Evolutionary conservation across 1,139 yeast genomes (phyloP), one percentile per base, ranked within the genome.

Genomic region (Eremothecium gossypii): DNA sequence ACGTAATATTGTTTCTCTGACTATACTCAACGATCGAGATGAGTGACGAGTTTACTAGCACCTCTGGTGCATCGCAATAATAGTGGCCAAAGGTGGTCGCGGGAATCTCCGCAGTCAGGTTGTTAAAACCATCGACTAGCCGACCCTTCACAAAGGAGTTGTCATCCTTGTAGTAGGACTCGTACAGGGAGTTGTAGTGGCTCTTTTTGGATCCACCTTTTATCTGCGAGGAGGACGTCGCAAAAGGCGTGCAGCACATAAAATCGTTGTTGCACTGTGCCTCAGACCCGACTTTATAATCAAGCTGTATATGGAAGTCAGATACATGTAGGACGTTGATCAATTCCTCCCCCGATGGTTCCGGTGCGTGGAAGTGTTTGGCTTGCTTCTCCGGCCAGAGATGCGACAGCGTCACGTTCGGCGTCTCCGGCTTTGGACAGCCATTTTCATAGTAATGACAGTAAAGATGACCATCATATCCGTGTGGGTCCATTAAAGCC

Each of bases 271-370:
- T 60, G 60, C 86, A 79, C 53, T 79, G 77, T 11, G 76, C 75
- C 55, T 79, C 85, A 4, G 77, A 57, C 14, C 83, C 83, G 11
- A 73, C 66, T 2, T 68, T 59, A 58, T 77, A 80, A 46, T 77
- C 71, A 42, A 72, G 61, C 54, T 78, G 76, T 39, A 77, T 61
- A 55, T 80, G 87, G 62, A 79, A 74, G 55, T 80, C 87, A 27
- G 78, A 71, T 26, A 80, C 53, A 52, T 80, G 87, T 46, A 79
- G 64, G n/a, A 78, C 86, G 47, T 77, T 76, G 60, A 79, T 76
- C 2, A 71, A 69, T 36, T 63, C 65, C 49, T 57, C 55, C 23
- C 67, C 64, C 5, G 53, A 46, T 10, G 68, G 60, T 8, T 49
- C 52, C 2, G 68, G 67, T 5, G 66, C 64, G 8, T 58, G 51